Evolutionary conservation across 306 rosid species (phyloP), one percentile per base, ranked within the genome.

Genomic region (Rosa persica): DNA sequence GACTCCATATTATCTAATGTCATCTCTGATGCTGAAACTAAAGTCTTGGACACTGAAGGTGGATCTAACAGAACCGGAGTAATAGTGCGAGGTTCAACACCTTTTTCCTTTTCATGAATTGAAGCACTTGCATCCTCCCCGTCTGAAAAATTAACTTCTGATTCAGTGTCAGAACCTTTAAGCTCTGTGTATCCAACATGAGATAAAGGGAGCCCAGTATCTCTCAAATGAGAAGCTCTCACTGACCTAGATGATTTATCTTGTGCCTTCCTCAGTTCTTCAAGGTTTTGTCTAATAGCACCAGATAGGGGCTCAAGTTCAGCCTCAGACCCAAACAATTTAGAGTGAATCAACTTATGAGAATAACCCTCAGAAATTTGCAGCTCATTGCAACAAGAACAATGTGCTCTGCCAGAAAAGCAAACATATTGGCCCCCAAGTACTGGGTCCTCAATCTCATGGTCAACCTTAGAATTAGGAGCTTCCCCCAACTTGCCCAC

Each of bases 131-230:
- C 73, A 49, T 69, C 88, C 12, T 83, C 92, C 68, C 86, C 83
- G 27, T 88, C 95, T 60, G 93, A 91, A 54, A 76, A 76, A 49
- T 73, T 75, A 84, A 65, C 82, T 74, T 91, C 98, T 30, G 98
- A 90, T 75, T 91, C 98, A 13, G 91, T 85, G 84, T 96, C 98
- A 58, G 99, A 93, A 74, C 83, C 72, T 84, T 90, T 91, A 66
- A 95, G 89, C 86, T 93, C 94, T 20, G 89, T 83, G 84, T 93
- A 93, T 70, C 89, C 93, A 12, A 93, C 87, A 79, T 86, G 90
- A 78, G 93, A 81, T 81, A 91, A 82, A 77, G 85, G 86, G 83
- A 74, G 78, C 75, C 78, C 86, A 40, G 75, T 64, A 55, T 78
- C 83, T 87, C 83, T 85, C 46, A 47, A 44, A 34, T 54, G 79